phyloP scores from a whole-genome alignment of 2,329 filamentous ascomycete species.

The Xylariales sp. region DNA sequence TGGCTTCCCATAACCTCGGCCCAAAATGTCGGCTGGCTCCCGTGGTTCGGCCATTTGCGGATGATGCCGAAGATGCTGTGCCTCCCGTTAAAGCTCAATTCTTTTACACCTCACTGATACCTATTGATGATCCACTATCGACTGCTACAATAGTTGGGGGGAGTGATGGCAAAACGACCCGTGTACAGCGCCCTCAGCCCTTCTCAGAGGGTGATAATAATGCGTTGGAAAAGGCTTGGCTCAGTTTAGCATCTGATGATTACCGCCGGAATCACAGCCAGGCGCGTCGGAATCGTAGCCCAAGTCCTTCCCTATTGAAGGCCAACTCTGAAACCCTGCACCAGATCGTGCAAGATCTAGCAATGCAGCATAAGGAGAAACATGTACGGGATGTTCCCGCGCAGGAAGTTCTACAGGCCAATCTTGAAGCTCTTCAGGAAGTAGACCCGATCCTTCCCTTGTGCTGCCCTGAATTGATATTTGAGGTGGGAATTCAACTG shows the following conservation, averaged over 20 bases:
- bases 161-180: slow-evolving; percentile 47
- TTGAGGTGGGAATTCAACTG: slow-evolving; percentile 44
- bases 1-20: slow-evolving; percentile 51
- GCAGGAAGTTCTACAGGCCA: slow-evolving; percentile 23
- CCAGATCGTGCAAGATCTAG: slow-evolving; percentile 37
- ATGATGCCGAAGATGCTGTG: slow-evolving; percentile 37
- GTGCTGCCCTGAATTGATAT: slow-evolving; percentile 45
- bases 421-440: slow-evolving; percentile 20
- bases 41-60: slow-evolving; percentile 31
- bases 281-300: slow-evolving; percentile 25
- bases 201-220: slow-evolving; percentile 78
- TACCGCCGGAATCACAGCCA: slow-evolving; percentile 43
- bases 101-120: slow-evolving; percentile 78
- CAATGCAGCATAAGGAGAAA: slow-evolving; percentile 40
- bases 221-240: slow-evolving; percentile 75
- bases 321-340: slow-evolving; percentile 30
- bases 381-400: slow-evolving; percentile 34
- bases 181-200: slow-evolving; percentile 65
- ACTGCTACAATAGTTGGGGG: slow-evolving; percentile 49
- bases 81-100: slow-evolving; percentile 68
- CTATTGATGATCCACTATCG: slow-evolving; percentile 86
- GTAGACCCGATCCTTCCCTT: slow-evolving; percentile 25
- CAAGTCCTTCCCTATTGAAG: slow-evolving; percentile 26
- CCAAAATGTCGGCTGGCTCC: slow-evolving; percentile 54
- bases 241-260: slow-evolving; percentile 48